Evolutionary conservation across 306 rosid genomes (phyloP).

Genomic region (Castanea sativa): DNA sequence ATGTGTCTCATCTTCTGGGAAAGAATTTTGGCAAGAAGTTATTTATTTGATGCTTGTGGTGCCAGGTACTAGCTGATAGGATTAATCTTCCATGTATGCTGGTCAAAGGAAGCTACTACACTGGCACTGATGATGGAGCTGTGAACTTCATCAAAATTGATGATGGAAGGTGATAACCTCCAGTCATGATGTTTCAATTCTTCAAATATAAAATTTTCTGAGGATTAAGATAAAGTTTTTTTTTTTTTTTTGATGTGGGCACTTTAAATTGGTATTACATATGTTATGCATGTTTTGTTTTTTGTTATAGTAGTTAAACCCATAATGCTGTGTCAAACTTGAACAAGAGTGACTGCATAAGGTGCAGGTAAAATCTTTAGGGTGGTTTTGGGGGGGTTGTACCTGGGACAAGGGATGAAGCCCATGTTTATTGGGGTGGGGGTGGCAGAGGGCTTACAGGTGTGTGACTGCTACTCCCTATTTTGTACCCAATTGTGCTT

Average conservation of each 20-base stretch:
- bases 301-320: neutral
- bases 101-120: constrained; percentile 98
- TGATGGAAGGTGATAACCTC: constrained; percentile 69
- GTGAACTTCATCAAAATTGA: constrained; percentile 88
- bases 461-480: neutral
- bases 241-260: constrained; percentile 15
- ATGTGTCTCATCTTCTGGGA: constrained; percentile 2
- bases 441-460: neutral
- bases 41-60: constrained; percentile 32
- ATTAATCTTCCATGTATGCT: constrained; percentile 93
- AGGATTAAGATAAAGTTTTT: constrained; percentile 17
- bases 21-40: constrained; percentile 19
- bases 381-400: neutral
- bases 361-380: neutral
- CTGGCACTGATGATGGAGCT: constrained; percentile 97
- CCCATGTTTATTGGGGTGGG: neutral
- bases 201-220: neutral
- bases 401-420: neutral
- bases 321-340: constrained; percentile 10
- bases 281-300: constrained; percentile 5
- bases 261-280: constrained; percentile 18
- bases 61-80: constrained; percentile 93
- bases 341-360: constrained; percentile 5
- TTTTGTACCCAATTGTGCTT: neutral
- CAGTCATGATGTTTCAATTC: constrained; percentile 17